A percentile compares a stretch with the other conserved stretches of the same genome.
Evolutionary conservation across 441 rosid species (phyloP).

Genomic region (Biscutella laevigata): DNA sequence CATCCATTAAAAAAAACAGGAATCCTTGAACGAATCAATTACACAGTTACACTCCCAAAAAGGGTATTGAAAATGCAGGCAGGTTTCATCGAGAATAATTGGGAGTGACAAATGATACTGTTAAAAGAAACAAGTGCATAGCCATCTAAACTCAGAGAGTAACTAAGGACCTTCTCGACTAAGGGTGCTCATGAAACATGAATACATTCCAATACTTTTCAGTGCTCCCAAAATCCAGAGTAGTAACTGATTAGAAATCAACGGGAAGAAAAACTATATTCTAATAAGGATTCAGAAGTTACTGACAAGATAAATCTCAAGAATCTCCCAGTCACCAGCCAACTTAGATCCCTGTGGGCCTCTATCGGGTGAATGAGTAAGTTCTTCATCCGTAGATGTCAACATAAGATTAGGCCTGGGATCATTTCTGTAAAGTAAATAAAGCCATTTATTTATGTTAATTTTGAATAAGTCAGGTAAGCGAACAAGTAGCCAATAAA

Average conservation of each 20-base stretch:
- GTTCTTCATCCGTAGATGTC: conserved; percentile 56
- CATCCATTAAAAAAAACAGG: neutral
- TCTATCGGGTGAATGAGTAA: conserved; percentile 45
- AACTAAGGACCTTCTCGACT: neutral
- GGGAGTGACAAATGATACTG: neutral
- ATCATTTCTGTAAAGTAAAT: conserved; percentile 28
- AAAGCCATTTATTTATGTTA: neutral
- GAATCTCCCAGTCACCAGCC: conserved; percentile 75
- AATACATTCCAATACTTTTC: neutral
- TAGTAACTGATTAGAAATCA: neutral
- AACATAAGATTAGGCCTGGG: conserved; percentile 51
- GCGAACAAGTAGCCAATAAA: conserved; percentile 1
- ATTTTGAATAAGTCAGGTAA: neutral
- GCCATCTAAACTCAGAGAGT: neutral
- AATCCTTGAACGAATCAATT: conserved; percentile 1
- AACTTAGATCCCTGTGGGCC: conserved; percentile 37
- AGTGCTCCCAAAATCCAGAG: conserved; percentile 1
- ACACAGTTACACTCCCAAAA: neutral
- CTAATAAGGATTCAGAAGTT: conserved; percentile 23
- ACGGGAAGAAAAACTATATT: neutral
- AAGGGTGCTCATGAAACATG: neutral
- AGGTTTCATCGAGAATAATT: neutral
- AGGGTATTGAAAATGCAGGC: neutral
- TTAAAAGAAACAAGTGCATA: neutral
- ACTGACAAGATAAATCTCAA: conserved; percentile 85